Evolutionary conservation across 2,329 filamentous ascomycete genomes (phyloP).

Genomic region (Leptographium radiaticola): DNA sequence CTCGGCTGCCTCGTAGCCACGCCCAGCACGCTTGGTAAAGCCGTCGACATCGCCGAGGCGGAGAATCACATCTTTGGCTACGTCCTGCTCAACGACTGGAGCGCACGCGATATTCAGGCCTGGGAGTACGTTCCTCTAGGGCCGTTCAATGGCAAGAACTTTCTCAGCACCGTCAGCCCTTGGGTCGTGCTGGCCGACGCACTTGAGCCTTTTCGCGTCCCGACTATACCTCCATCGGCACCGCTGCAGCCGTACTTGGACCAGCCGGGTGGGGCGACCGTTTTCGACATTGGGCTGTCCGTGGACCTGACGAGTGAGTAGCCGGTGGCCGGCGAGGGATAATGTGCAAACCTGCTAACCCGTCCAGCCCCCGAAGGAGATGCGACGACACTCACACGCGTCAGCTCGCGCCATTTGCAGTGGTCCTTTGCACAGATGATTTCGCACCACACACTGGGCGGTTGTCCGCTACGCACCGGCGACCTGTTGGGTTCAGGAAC

Average conservation of each 20-base stretch:
- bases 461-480: constrained; percentile 60
- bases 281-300: constrained; percentile 22
- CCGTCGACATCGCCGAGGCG: constrained; percentile 50
- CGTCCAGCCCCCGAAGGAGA: constrained; percentile 27
- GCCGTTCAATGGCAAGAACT: constrained; percentile 77
- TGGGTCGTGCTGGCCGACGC: constrained; percentile 72
- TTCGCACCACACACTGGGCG: constrained; percentile 65
- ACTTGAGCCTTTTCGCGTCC: constrained; percentile 41
- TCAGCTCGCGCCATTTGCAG: constrained; percentile 48
- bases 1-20: constrained; percentile 61
- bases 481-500: constrained; percentile 71
- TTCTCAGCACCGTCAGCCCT: constrained; percentile 61
- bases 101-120: constrained; percentile 65
- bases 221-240: constrained; percentile 19
- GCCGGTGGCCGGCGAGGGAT: neutral
- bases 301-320: constrained; percentile 47
- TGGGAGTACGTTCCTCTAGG: constrained; percentile 79
- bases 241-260: constrained; percentile 33
- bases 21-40: constrained; percentile 49
- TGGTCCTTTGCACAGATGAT: constrained; percentile 81
- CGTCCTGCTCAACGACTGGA: constrained; percentile 82
- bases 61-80: constrained; percentile 64
- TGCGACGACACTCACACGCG: constrained; percentile 45
- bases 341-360: neutral
- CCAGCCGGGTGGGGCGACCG: constrained; percentile 41